Evolutionary conservation across 306 rosid species (phyloP).

Genomic region (Fagus crenata): DNA sequence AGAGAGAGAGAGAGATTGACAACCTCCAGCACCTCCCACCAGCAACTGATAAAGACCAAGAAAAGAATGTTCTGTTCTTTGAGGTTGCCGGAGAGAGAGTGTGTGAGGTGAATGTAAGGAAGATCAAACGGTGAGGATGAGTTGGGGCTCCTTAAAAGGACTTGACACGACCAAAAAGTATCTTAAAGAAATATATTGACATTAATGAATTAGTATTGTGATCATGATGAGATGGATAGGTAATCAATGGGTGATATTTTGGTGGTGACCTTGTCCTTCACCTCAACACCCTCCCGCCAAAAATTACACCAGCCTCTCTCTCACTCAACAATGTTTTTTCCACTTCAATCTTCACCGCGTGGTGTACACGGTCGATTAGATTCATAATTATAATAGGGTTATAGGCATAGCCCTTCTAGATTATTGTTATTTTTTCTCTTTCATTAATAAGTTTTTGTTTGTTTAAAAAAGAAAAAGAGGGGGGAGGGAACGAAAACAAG

Average conservation of each 20-base stretch:
- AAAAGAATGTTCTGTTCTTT: slow-evolving; percentile 30
- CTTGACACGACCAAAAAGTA: slow-evolving; percentile 27
- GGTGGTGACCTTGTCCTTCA: slow-evolving; percentile 36
- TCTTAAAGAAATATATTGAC: slow-evolving; percentile 10
- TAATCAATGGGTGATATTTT: slow-evolving; percentile 35
- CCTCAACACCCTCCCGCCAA: slow-evolving; percentile 13
- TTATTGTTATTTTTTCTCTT: neutral
- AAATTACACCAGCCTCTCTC: slow-evolving; percentile 22
- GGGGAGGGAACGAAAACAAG: too few relatives aligned
- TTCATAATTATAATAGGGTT: slow-evolving; percentile 2
- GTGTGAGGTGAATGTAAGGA: neutral
- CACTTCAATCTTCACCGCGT: slow-evolving; percentile 33
- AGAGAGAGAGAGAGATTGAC: slow-evolving; percentile 41
- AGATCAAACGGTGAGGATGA: slow-evolving; percentile 45
- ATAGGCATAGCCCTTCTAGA: slow-evolving; percentile 24
- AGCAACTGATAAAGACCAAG: slow-evolving; percentile 67
- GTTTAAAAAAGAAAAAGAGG: too few relatives aligned
- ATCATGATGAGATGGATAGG: slow-evolving; percentile 39
- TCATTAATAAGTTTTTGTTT: neutral
- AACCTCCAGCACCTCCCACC: slow-evolving; percentile 56
- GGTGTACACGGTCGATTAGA: slow-evolving; percentile 38
- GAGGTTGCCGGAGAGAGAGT: slow-evolving; percentile 35
- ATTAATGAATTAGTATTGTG: neutral
- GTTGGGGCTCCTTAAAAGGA: slow-evolving; percentile 29
- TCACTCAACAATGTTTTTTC: neutral